Evolutionary conservation across 768 basidiomycete species (phyloP), one percentile per base, ranked within the genome.

Genomic region (Suillus clintonianus): DNA sequence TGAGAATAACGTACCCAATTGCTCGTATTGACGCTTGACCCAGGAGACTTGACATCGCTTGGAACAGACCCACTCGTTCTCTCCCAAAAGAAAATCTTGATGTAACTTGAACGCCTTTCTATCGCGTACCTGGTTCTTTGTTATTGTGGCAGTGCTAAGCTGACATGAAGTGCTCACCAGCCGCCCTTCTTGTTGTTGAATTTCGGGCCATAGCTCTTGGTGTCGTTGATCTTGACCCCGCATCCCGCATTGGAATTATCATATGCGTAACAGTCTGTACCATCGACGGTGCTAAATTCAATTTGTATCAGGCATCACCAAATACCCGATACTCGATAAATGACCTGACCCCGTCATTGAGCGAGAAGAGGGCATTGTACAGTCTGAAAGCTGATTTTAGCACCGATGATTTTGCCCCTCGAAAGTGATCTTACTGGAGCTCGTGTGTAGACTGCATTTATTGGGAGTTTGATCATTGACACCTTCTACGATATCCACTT

Each of bases 81-180:
- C 36, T 76, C 77, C 79, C 82, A 81, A 64, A 79, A 81, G 70
- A 74, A 82, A 37, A 79, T 65, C 36, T 75, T 73, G 32, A 82
- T 74, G 53, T 73, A 72, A 22, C 59, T 67, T 9, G 67, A 50
- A 15, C 66, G 71, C 30, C 76, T 68, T 58, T 78, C 73, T 30
- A 78, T 37, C 1, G 75, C 82, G 63, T 80, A 82, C 76, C 78
- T 72, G n/a, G 41, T 4, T 24, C 10, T 42, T 58, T 14, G 63
- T 55, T 50, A 50, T 39, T 10, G 11, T 32, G 36, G 17, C 7
- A 9, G 24, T 19, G 15, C 14, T 36, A 19, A 43, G n/a, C n/a
- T 27, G 36, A 51, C 9, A 27, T 4, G 8, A 17, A 0, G 5
- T 13, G 39, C 67, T 15, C 62, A 78, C 74, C 74, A 80, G 34